A percentile compares a stretch with the other conserved stretches of the same genome.
These are phyloP conservation scores for Candida suzukii DNA, from an alignment of 805 yeast genomes.

Conservation along the genomic window DNA sequence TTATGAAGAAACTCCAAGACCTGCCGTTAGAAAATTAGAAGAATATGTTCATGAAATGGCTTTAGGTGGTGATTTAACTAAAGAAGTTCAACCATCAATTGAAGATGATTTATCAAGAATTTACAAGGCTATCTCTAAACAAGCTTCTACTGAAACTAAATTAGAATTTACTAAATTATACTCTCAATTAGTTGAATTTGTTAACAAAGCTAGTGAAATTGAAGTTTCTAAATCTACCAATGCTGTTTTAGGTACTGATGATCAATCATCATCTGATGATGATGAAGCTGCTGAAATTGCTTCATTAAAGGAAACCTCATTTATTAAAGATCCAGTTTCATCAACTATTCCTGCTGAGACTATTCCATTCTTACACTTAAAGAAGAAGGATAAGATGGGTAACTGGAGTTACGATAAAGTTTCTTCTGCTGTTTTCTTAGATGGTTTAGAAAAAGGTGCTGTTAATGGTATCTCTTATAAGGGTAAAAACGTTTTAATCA, in stretches of 20 bases:
- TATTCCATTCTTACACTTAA: conserved; percentile 90
- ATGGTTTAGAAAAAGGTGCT: conserved; percentile 90
- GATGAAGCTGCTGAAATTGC: conserved; percentile 76
- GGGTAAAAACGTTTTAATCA: conserved; percentile 81
- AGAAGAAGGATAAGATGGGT: conserved; percentile 65
- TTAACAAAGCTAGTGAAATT: conserved; percentile 64
- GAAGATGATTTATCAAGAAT: conserved; percentile 80
- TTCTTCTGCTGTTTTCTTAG: conserved; percentile 72
- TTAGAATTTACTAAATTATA: conserved; percentile 66
- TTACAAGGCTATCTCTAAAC: conserved; percentile 74
- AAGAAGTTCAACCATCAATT: conserved; percentile 61
- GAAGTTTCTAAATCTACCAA: conserved; percentile 59
- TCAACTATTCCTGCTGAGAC: conserved; percentile 72
- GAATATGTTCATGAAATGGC: conserved; percentile 97
- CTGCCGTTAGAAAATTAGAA: conserved; percentile 88
- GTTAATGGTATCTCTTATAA: conserved; percentile 88
- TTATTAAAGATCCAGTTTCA: conserved; percentile 68
- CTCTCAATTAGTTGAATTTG: conserved; percentile 61
- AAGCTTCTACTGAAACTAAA: conserved; percentile 62
- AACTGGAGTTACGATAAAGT: conserved; percentile 80
- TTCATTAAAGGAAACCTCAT: conserved; percentile 66
- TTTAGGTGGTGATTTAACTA: conserved; percentile 82
- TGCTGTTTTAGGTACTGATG: conserved; percentile 37
- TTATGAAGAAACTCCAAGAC: conserved; percentile 81
- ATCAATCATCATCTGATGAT: conserved; percentile 41